A percentile compares a stretch with the other conserved stretches of the same genome.
Conservation (phyloP, 768 basidiomycete genomes). For the Antrodiella citrinella region DNA sequence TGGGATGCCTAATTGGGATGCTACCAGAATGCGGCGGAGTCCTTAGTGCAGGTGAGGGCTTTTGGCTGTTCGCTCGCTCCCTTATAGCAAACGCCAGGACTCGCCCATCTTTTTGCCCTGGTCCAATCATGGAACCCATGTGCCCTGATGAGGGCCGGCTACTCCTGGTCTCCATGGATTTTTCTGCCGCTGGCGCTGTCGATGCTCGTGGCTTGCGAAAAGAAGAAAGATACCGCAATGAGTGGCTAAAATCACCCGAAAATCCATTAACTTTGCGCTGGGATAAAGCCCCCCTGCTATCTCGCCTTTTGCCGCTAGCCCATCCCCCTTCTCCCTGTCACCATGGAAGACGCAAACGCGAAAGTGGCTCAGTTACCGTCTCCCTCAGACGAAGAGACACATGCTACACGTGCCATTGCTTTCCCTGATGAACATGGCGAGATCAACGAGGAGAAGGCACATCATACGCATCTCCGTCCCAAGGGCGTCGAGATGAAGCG, state of each 20-base stretch:
- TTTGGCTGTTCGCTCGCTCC: constrained; percentile 23
- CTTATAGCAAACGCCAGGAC: constrained; percentile 1
- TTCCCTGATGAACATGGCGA: constrained; percentile 35
- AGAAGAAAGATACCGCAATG: background rate
- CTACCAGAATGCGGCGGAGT: constrained; percentile 1
- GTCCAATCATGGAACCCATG: constrained; percentile 18
- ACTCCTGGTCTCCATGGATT: background rate
- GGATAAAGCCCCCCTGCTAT: background rate
- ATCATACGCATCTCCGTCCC: constrained; percentile 28
- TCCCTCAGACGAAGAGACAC: constrained; percentile 26
- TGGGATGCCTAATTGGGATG: constrained; percentile 6
- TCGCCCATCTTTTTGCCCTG: constrained; percentile 2
- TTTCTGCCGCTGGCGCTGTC: constrained; percentile 1
- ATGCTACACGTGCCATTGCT: constrained; percentile 37
- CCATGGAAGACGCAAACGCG: constrained; percentile 14
- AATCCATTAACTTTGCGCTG: background rate
- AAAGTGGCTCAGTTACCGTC: constrained; percentile 9
- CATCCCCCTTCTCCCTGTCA: constrained; percentile 1
- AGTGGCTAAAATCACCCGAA: background rate
- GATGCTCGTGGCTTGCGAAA: constrained; percentile 5
- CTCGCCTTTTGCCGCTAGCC: constrained; percentile 5
- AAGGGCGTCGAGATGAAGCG: constrained; percentile 54
- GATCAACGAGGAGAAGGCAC: constrained; percentile 19
- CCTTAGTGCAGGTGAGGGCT: constrained; percentile 15
- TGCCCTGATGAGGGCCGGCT: constrained; percentile 10